Base-by-base conservation (phyloP, 1,284 basidiomycete genomes). In the Anthracocystis walkeri region DNA sequence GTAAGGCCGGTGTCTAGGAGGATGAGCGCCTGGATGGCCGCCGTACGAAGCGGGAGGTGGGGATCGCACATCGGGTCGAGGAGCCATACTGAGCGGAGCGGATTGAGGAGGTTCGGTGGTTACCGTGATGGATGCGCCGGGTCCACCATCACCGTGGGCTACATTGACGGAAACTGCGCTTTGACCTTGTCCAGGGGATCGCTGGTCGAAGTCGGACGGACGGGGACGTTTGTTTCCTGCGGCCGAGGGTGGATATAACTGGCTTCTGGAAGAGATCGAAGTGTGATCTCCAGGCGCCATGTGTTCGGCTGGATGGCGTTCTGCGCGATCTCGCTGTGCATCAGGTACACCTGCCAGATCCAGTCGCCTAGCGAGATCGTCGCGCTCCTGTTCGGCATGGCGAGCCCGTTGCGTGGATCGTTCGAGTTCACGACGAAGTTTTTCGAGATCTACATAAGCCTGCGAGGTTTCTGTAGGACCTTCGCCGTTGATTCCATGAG, bases 391-490 rank as follows among this genome's bases (percentile, higher is more conserved):
- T 46, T 77, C 75, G 11, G 69, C 75, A n/a, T 77, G 46, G 11
- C 75, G 65, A 11, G 65, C 65, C 12, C 69, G 65, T 46, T 69
- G 69, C 0, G 70, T 56, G 4, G 75, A 62, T 10, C 64, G 44
- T 33, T 77, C 65, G 11, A 77, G 60, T 41, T 77, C 75, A 5
- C 55, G 54, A 21, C 75, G 69, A 7, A 77, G 69, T 50, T 66
- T 65, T n/a, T 77, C 75, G 29, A 77, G 63, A 42, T 77, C 70
- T 21, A 59, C 70, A 46, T 76, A 76, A 2, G 62, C 58, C 29
- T 67, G 73, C 18, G 65, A 60, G 25, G 21, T 54, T 29, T 72
- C 65, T 25, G 60, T 5, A 1, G 38, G 41, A 8, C 44, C 61
- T n/a, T 61, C 46, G 16, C 41, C 41, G 25, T 54, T 48, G 31